Percentiles rank a stretch among this genome's conserved stretches.
These are phyloP conservation scores for Solidago caesia DNA, from an alignment of 129 eudicot species.

Conservation along the genomic window DNA sequence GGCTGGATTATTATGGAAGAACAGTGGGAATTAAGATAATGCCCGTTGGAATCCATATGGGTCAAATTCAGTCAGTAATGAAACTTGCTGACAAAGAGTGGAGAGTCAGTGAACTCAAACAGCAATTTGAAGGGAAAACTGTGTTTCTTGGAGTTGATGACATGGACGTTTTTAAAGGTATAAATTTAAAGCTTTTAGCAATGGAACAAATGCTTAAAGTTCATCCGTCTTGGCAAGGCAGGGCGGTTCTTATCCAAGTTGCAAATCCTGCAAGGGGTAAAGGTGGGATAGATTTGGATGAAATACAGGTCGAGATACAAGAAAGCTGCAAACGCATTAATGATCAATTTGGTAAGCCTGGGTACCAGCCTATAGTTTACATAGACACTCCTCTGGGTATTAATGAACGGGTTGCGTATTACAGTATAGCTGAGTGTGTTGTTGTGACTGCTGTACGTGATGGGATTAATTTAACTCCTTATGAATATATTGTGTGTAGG, in stretches of 20 bases:
- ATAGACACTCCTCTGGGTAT: constrained; percentile 55
- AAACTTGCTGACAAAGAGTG: constrained; percentile 57
- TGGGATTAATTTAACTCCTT: constrained; percentile 85
- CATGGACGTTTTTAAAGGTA: constrained; percentile 70
- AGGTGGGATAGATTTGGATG: constrained; percentile 70
- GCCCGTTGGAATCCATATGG: constrained; percentile 86
- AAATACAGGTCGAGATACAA: constrained; percentile 66
- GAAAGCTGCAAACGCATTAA: constrained; percentile 76
- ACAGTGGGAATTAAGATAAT: constrained; percentile 77
- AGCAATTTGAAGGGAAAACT: constrained; percentile 68
- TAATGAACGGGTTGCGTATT: constrained; percentile 70
- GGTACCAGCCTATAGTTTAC: constrained; percentile 77
- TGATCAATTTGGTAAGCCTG: constrained; percentile 70
- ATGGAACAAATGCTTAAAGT: constrained; percentile 73
- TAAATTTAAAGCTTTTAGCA: constrained; percentile 65
- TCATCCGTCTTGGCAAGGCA: constrained; percentile 68
- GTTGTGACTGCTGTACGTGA: constrained; percentile 91
- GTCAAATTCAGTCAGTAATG: constrained; percentile 65
- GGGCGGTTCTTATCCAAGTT: constrained; percentile 70
- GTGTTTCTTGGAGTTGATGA: constrained; percentile 75
- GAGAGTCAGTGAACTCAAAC: constrained; percentile 53
- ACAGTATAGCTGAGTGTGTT: constrained; percentile 89
- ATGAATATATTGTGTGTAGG: constrained; percentile 82
- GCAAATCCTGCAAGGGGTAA: constrained; percentile 78
- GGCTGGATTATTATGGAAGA: constrained; percentile 70